These are phyloP conservation scores for Erodium moschatum DNA, from an alignment of 441 rosid genomes.

Conservation along the genomic window DNA sequence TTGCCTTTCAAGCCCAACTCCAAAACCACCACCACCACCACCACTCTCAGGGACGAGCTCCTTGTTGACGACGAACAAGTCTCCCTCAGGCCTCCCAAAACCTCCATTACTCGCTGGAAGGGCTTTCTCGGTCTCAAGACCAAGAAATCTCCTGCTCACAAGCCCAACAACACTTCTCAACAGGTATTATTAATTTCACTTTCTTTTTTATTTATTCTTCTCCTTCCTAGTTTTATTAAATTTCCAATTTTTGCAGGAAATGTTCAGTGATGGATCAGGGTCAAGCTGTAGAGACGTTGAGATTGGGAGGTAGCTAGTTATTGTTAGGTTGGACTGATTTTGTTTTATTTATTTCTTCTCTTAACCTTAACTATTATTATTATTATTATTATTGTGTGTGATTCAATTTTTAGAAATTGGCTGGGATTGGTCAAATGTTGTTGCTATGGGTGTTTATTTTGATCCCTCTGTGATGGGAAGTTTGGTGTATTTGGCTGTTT, in stretches of 20 bases:
- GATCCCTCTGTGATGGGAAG: slow-evolving; percentile 14
- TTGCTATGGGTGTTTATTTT: not conserved
- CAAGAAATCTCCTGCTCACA: slow-evolving; percentile 5
- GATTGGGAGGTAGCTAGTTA: slow-evolving; percentile 6
- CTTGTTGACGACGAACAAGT: slow-evolving; percentile 42
- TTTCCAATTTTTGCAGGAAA: slow-evolving; percentile 33
- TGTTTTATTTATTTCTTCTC: slow-evolving; percentile 15
- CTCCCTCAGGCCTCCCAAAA: slow-evolving; percentile 47
- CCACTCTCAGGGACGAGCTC: slow-evolving; percentile 64
- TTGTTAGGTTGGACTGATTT: no score
- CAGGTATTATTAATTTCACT: no score
- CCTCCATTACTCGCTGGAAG: slow-evolving; percentile 55
- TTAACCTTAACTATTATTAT: slow-evolving; percentile 10
- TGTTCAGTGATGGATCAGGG: slow-evolving; percentile 37
- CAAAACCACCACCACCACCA: slow-evolving; percentile 32
- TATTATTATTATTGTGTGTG: no score
- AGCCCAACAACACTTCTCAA: not conserved
- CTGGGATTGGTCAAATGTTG: no score
- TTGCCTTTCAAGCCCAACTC: slow-evolving; percentile 58
- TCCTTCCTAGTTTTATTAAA: not conserved
- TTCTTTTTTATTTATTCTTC: no score
- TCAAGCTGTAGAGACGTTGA: slow-evolving; percentile 14
- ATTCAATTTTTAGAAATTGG: no score
- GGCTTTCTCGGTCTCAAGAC: slow-evolving; percentile 67
- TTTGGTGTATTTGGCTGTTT: slow-evolving; percentile 30